Evolutionary conservation across 2,329 filamentous ascomycete genomes (phyloP), one percentile per base, ranked within the genome.

Genomic region (Apiospora kogelbergensis): DNA sequence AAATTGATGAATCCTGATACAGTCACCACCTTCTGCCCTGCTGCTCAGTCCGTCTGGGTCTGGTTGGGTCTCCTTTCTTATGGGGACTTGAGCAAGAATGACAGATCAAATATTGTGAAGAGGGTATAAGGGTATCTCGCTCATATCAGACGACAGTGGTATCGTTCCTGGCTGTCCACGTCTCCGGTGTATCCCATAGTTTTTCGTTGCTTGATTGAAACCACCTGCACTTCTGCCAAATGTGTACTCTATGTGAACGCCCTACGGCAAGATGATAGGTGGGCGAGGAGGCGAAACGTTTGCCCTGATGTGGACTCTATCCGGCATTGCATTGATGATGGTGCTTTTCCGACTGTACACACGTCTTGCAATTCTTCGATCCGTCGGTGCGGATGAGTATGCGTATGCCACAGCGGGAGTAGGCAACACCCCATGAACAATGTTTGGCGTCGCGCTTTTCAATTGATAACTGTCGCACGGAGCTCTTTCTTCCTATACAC

Each of bases 401-500:
- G 45, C 9, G 65, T 68, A 13, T 71, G 67, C 30, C 66, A 68
- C 33, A 11, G 69, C 3, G 41, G 68, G 5, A 65, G 66, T 48
- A 48, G 22, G 45, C 15, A 26, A 5, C 11, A 6, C 45, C 7
- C 22, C 15, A 48, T 24, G 11, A 26, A 48, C 45, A 20, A 30
- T 30, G 46, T 26, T 6, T 6, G 20, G 70, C 69, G 44, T 24
- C 65, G 68, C 42, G 0, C 7, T 20, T 17, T 9, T 17, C 40
- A 13, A 24, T 17, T 26, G 22, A 44, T 15, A 4, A 53, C 22
- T n/a, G 9, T 6, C 15, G 15, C 10, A n/a, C n/a, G 5, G 30
- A 72, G 70, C 17, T 68, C 10, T 40, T 72, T 40, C 66, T 72
- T 72, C 20, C 41, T 44, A 3, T 70, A 70, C 53, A 67, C 66